Evolutionary conservation across 2,329 filamentous ascomycete species (phyloP).

Genomic region (Fusarium irregulare): DNA sequence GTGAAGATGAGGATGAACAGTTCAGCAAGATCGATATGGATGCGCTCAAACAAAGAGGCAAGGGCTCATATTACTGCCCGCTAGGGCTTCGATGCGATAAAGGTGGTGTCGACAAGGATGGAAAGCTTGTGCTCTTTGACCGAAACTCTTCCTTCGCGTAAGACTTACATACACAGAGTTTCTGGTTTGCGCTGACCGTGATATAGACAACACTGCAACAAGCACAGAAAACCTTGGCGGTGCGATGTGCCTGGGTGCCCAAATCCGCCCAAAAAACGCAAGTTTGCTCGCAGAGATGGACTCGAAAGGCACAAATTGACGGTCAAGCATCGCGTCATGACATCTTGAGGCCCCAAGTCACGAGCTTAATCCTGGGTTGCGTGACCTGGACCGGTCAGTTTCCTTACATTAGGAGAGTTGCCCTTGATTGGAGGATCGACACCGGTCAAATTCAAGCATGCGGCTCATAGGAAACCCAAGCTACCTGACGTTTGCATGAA

Average conservation of each 20-base stretch:
- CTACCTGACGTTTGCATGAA: constrained; percentile 32
- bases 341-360: constrained; percentile 38
- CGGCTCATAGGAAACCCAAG: constrained; percentile 31
- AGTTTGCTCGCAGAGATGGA: constrained; percentile 56
- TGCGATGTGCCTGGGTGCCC: constrained; percentile 55
- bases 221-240: constrained; percentile 57
- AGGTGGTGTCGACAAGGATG: constrained; percentile 55
- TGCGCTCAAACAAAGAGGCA: constrained; percentile 54
- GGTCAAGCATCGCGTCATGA: constrained; percentile 52
- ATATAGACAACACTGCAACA: constrained; percentile 57
- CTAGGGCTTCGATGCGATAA: constrained; percentile 53
- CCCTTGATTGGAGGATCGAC: constrained; percentile 38
- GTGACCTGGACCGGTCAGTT: constrained; percentile 44
- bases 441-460: constrained; percentile 38
- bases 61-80: constrained; percentile 54
- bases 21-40: constrained; percentile 55
- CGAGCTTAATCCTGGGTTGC: constrained; percentile 23
- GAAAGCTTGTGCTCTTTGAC: constrained; percentile 54
- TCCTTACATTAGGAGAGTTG: constrained; percentile 32
- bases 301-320: constrained; percentile 56
- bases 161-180: constrained; percentile 26
- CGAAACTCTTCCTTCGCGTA: constrained; percentile 57
- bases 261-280: constrained; percentile 56
- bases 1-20: constrained; percentile 51
- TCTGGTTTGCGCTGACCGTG: constrained; percentile 32